Evolutionary conservation across 164 flowering plant genomes (phyloP), one percentile per base, ranked within the genome.

Genomic region (Tetrastigma voinierianum): DNA sequence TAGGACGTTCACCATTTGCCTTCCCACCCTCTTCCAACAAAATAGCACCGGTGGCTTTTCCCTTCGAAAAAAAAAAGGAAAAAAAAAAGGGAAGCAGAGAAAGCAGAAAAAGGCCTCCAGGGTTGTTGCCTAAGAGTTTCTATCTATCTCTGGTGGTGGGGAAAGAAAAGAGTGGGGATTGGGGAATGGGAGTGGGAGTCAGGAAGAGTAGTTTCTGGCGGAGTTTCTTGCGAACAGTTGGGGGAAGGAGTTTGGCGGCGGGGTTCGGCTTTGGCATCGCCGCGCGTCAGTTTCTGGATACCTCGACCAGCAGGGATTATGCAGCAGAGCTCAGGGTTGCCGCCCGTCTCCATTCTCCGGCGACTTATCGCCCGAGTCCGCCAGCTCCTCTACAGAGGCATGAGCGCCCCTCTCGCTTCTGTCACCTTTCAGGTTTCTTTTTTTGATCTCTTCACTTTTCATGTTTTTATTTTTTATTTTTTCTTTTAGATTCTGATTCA

Each of bases 211-310:
- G 96, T 69, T 87, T 91, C 64, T 90, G 97, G 98, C 96, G 14
- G 96, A 91, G 78, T 91, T 86, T 77, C 81, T 87, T 12, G 90
- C 96, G 40, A 84, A 67, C 77, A 91, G 95, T 65, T 84, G 87
- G 91, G 98, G 97, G 0, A 84, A 62, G 66, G 98, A 95, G 65
- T 92, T 95, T 67, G 52, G 98, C 95, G 2, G 97, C 96, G 51
- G 95, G 98, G 7, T 77, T 81, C 23, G 95, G 98, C n/a, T n/a
- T n/a, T 1, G 98, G 98, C 2, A 76, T 80, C 60, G 96, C 93
- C 3, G 98, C n/a, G 98, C 0, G 64, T 95, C n/a, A 0, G 46
- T 95, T 3, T 81, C 98, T 1, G 96, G 98, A 4, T 85, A 89
- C 66, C 98, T 95, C 3, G 96, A 95, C 67, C 67, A 92, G 93